Percentiles rank a stretch among this genome's conserved stretches.
Conservation (phyloP, 2,329 filamentous ascomycete species). For the Colletotrichum musicola region DNA sequence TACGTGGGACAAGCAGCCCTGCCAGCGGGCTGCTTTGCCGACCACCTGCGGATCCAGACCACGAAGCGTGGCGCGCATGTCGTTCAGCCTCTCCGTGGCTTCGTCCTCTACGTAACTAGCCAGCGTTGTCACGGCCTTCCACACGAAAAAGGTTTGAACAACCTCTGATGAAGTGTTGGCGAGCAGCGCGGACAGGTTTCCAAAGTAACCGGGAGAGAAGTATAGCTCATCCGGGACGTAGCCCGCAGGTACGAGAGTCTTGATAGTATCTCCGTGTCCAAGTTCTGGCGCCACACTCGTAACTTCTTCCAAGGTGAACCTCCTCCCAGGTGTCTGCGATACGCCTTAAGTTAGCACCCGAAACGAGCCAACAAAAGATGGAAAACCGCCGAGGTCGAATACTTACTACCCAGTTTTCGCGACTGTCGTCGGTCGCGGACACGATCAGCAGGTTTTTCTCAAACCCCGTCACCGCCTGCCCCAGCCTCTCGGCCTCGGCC, state of each 20-base stretch:
- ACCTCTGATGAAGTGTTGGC: constrained; percentile 65
- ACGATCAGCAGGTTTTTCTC: constrained; percentile 8
- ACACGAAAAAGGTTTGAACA: constrained; percentile 71
- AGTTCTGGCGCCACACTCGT: constrained; percentile 68
- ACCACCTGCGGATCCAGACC: constrained; percentile 12
- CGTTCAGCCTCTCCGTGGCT: constrained; percentile 67
- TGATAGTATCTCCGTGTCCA: constrained; percentile 64
- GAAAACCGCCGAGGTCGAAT: no score
- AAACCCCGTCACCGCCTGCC: constrained; percentile 12
- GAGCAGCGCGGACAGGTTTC: constrained; percentile 68
- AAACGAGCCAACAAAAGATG: no score
- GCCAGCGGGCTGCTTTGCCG: constrained; percentile 72
- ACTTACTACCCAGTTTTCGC: constrained; percentile 58
- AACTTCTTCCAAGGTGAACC: constrained; percentile 60
- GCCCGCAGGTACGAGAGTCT: constrained; percentile 62
- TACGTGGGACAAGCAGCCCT: constrained; percentile 70
- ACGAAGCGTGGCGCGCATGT: constrained; percentile 54
- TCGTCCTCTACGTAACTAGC: constrained; percentile 67
- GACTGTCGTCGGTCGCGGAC: constrained; percentile 14
- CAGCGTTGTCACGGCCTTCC: constrained; percentile 70
- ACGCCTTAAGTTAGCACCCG: background rate
- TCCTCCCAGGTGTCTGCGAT: constrained; percentile 35
- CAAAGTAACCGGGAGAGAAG: constrained; percentile 70
- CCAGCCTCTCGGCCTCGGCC: constrained; percentile 8
- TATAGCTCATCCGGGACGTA: constrained; percentile 49